Base-by-base conservation (phyloP, 441 rosid species). In the Erodium moschatum region DNA sequence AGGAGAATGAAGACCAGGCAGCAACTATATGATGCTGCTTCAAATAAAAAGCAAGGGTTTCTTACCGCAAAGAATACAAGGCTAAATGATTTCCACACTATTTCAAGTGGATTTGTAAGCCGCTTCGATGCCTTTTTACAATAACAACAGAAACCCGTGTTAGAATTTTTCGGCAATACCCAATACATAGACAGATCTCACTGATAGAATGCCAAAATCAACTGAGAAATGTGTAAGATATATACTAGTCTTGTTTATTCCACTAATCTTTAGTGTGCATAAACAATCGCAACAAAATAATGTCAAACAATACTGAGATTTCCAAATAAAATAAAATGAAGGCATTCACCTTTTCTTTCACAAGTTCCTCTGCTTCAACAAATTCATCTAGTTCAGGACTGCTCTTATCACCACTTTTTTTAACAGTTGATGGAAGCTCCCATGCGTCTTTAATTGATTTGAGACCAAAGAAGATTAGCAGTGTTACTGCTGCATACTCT, bases 391-490 rank as follows among this genome's bases (percentile, higher is more conserved):
- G 96, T 71, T 81, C 95, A 19, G 83, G 78, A 74, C 90, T 77
- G 44, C 70, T 74, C 74, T 82, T 77, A 27, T 80, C 85, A 72
- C 91, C 90, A 70, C 65, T 79, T 82, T 82, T 87, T 65, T 67
- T 80, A 20, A 68, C 81, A 3, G 72, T 78, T n/a, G 89, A 75
- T 21, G 96, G 97, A 81, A 89, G 84, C 73, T 86, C 86, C 97
- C 98, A 94, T 29, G 97, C 96, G 76, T 91, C 97, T 81, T 94
- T 94, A 77, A 94, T 87, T 64, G 98, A 84, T 83, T 94, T 94
- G 65, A 94, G 82, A 70, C 98, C 97, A 78, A 93, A 93, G 81
- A 93, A 91, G 83, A 87, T 70, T 29, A 93, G 85, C 74, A 93
- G 93, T 65, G 95, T 80, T 71, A 91, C 84, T 4, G 96, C 98